Base-by-base conservation (phyloP, 805 yeast species). In the Candida silvatica region DNA sequence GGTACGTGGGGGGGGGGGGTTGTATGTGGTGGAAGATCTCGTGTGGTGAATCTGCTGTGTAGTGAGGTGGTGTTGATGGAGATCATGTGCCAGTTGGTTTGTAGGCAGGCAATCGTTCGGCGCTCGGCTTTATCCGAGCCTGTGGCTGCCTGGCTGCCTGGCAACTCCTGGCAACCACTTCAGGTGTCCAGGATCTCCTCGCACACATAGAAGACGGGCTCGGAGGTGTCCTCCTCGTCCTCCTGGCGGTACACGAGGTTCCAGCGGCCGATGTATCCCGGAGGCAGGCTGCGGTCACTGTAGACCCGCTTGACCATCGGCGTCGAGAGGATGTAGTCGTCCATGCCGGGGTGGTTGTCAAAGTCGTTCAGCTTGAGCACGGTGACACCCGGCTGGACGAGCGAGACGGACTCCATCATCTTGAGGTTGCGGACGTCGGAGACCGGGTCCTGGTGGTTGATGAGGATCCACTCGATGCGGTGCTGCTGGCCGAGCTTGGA, bases 371-470 rank as follows among this genome's bases (percentile, higher is more conserved):
- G 16, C 26, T 44, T 43, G 5, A 37, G 27, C 7, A 53, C 31
- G 4, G 36, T n/a, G 6, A 40, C 25, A 3, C 46, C 42, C 1
- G 55, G 57, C 14, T 35, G 40, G 11, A 53, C 37, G 17, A 47
- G 25, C 7, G 49, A 44, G 11, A 47, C 24, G 3, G 47, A 38
- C 29, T 53, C 58, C 23, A 46, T 20, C 33, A 42, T 34, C 24
- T 50, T 41, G 16, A 53, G 27, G 11, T 29, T 26, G 6, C 27
- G 33, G 7, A 52, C 17, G 22, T 47, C 49, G 6, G 22, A 22
- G 15, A 32, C 25, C 2, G 35, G 9, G 8, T 34, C 18, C 6
- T 33, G 15, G 34, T 48, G 51, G 24, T 47, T 47, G 14, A 51
- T 27, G 2, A 51, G 22, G 5, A 49, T 20, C 47, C 51, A 45